phyloP scores from a whole-genome alignment of 441 rosid species.

The California macrophylla region DNA sequence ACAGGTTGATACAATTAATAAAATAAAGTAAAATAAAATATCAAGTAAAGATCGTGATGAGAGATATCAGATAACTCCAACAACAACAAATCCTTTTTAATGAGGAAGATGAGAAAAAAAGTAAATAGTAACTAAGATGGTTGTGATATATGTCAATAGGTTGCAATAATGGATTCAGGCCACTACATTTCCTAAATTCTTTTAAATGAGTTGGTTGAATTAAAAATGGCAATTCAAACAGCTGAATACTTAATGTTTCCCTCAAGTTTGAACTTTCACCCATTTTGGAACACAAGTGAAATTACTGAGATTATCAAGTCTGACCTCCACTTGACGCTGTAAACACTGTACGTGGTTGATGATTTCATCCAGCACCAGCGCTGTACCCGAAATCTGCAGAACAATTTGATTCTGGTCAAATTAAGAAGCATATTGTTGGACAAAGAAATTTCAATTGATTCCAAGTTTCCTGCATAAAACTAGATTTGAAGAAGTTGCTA shows the following conservation, averaged over 20 bases:
- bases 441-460: background rate
- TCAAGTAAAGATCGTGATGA: too few species aligned
- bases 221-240: background rate
- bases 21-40: too few species aligned
- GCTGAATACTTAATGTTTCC: background rate
- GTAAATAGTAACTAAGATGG: background rate
- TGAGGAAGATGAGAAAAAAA: background rate
- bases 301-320: conserved; percentile 17
- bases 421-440: background rate
- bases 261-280: background rate
- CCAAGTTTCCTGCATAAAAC: background rate
- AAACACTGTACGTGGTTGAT: conserved; percentile 76
- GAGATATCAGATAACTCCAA: background rate
- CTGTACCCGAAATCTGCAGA: conserved; percentile 82
- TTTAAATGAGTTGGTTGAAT: background rate
- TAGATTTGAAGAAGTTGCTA: background rate
- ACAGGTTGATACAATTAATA: too few species aligned
- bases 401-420: conserved; percentile 11
- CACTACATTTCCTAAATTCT: background rate
- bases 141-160: background rate
- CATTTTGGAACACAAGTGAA: background rate
- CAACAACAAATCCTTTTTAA: background rate
- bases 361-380: conserved; percentile 75
- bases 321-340: conserved; percentile 85
- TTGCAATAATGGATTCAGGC: background rate